A percentile compares a stretch with the other conserved stretches of the same genome.
Conservation (phyloP, 352 stramenopile genomes). For the Hyaloperonospora arabidopsidis region DNA sequence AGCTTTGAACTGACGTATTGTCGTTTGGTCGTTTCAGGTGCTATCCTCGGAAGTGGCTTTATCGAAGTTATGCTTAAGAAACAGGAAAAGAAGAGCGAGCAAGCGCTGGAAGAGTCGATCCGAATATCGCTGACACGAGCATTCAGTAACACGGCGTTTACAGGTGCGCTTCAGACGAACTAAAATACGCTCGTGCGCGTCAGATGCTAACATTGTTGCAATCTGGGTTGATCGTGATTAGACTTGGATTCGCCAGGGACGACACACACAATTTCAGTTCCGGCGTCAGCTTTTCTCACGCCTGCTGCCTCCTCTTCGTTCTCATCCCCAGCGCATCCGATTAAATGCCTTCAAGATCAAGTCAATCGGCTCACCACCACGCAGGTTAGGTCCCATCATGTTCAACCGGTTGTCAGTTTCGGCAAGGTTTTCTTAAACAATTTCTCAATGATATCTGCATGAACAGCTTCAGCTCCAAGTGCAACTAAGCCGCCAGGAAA, state of each 20-base stretch:
- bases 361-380: conserved; percentile 44
- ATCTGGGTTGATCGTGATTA: conserved; percentile 28
- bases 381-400: conserved; percentile 30
- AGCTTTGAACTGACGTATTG: conserved; percentile 9
- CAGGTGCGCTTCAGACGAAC: conserved; percentile 7
- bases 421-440: background rate
- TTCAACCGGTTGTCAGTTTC: background rate
- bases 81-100: conserved; percentile 42
- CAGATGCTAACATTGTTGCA: background rate
- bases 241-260: conserved; percentile 22
- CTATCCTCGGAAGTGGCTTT: conserved; percentile 72
- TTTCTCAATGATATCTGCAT: background rate
- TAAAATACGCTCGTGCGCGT: background rate
- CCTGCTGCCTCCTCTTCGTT: conserved; percentile 22
- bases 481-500: conserved; percentile 48
- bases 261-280: conserved; percentile 14
- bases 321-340: conserved; percentile 8
- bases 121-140: conserved; percentile 43
- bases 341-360: conserved; percentile 40
- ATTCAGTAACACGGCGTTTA: conserved; percentile 35
- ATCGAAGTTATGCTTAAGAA: conserved; percentile 84
- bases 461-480: conserved; percentile 41
- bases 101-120: conserved; percentile 44
- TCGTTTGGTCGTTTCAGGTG: conserved; percentile 49
- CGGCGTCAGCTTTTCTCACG: conserved; percentile 15